Conservation (phyloP, 345 rosid genomes). For the Excoecaria agallocha region DNA sequence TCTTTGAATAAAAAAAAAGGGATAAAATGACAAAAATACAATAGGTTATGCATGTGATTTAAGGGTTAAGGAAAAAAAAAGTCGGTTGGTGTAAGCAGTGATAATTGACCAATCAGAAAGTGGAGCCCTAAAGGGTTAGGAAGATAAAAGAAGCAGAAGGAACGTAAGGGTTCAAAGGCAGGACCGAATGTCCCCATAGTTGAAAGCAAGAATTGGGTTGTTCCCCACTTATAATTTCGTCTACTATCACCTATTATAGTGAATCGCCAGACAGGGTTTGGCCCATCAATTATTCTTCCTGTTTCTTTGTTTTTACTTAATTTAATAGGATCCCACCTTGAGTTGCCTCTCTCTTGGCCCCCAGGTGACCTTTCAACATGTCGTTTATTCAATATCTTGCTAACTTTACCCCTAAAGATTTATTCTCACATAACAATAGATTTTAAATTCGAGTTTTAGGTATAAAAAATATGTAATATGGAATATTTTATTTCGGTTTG, state of each 20-base stretch:
- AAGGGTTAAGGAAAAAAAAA: neutral
- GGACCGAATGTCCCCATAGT: slow-evolving; percentile 24
- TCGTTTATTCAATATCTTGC: slow-evolving; percentile 19
- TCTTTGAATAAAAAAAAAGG: too few species aligned
- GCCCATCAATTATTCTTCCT: slow-evolving; percentile 34
- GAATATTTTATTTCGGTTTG: too few species aligned
- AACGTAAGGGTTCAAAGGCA: neutral
- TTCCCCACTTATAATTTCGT: slow-evolving; percentile 18
- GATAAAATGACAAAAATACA: too few species aligned
- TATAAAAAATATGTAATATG: too few species aligned
- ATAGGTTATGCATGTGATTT: too few species aligned
- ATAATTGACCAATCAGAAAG: slow-evolving; percentile 10
- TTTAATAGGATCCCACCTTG: neutral
- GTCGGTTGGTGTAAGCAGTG: neutral
- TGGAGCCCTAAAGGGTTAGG: neutral
- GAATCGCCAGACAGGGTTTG: slow-evolving; percentile 25
- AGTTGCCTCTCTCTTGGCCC: slow-evolving; percentile 14
- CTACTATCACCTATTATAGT: slow-evolving; percentile 4
- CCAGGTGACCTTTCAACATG: slow-evolving; percentile 18
- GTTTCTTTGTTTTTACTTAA: slow-evolving; percentile 15
- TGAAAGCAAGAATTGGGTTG: slow-evolving; percentile 25
- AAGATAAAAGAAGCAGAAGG: slow-evolving; percentile 13
- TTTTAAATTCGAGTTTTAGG: too few species aligned
- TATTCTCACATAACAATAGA: too few species aligned
- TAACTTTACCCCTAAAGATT: neutral